Percentiles rank a stretch among this genome's conserved stretches.
Evolutionary conservation across 2,329 filamentous ascomycete genomes (phyloP).

Genomic region (Fusarium coffeatum): DNA sequence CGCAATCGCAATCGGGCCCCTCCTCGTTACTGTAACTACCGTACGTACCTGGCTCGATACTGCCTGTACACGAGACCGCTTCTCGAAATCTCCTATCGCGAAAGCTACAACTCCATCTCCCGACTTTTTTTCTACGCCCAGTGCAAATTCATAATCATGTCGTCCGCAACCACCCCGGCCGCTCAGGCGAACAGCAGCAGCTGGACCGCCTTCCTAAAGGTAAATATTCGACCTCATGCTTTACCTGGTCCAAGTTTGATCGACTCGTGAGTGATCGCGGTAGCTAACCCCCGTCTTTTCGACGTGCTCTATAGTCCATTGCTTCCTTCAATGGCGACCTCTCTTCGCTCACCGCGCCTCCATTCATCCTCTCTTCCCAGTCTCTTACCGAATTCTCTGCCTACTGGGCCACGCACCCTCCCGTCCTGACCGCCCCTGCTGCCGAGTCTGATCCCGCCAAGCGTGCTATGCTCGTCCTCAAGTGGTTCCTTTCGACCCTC

Average conservation of each 20-base stretch:
- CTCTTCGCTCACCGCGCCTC: slow-evolving; percentile 82
- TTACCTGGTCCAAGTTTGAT: background rate
- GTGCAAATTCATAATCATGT: slow-evolving; percentile 45
- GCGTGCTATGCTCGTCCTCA: slow-evolving; percentile 87
- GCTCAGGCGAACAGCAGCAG: slow-evolving; percentile 58
- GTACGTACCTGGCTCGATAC: slow-evolving; percentile 6
- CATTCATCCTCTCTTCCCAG: slow-evolving; percentile 83
- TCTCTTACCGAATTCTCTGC: slow-evolving; percentile 84
- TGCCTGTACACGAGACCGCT: slow-evolving; percentile 32
- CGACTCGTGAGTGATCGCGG: slow-evolving; percentile 15
- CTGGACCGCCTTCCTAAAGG: slow-evolving; percentile 66
- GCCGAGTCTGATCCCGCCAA: slow-evolving; percentile 82
- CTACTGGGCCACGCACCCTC: slow-evolving; percentile 84
- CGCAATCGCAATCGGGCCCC: slow-evolving; percentile 42
- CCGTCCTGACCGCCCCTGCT: slow-evolving; percentile 83
- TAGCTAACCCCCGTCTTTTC: slow-evolving; percentile 28
- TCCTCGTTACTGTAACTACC: slow-evolving; percentile 32
- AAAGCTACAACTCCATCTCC: slow-evolving; percentile 15
- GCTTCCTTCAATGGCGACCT: slow-evolving; percentile 86
- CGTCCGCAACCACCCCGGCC: slow-evolving; percentile 46
- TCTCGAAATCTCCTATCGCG: slow-evolving; percentile 29
- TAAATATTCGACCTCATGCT: slow-evolving; percentile 42
- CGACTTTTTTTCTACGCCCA: slow-evolving; percentile 1
- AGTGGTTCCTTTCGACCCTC: slow-evolving; percentile 94
- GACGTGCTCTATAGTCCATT: slow-evolving; percentile 66